Conservation (phyloP, 805 yeast species). For the Jamesozyma gamospora region DNA sequence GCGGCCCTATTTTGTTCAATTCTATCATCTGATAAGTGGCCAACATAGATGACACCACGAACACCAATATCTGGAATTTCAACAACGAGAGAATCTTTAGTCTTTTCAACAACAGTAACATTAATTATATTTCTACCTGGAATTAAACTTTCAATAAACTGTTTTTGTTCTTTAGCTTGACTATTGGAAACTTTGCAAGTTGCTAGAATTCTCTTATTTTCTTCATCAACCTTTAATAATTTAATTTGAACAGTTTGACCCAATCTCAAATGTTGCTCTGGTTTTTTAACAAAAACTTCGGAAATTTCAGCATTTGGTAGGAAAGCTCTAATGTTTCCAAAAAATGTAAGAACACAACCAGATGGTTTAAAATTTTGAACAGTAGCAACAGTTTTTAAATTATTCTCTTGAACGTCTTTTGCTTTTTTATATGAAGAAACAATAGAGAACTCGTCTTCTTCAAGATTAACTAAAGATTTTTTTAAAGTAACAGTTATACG, state of each 20-base stretch:
- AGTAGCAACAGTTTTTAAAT: slow-evolving; percentile 55
- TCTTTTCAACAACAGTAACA: slow-evolving; percentile 60
- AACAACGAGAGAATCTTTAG: slow-evolving; percentile 61
- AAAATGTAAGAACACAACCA: slow-evolving; percentile 81
- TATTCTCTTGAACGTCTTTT: slow-evolving; percentile 31
- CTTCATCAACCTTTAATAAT: slow-evolving; percentile 47
- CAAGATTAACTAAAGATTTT: slow-evolving; percentile 63
- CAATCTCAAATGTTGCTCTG: slow-evolving; percentile 64
- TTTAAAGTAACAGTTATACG: slow-evolving; percentile 62
- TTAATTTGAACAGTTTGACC: slow-evolving; percentile 80
- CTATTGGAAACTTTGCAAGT: slow-evolving; percentile 62
- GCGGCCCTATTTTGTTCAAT: slow-evolving; percentile 60
- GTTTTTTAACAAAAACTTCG: slow-evolving; percentile 71
- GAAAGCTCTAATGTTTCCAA: slow-evolving; percentile 67
- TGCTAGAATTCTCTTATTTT: slow-evolving; percentile 48
- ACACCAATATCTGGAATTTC: slow-evolving; percentile 43
- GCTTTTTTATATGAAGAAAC: slow-evolving; percentile 42
- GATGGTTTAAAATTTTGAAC: slow-evolving; percentile 58
- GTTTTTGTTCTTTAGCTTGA: slow-evolving; percentile 37
- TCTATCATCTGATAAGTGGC: slow-evolving; percentile 70
- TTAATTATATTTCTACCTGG: slow-evolving; percentile 55
- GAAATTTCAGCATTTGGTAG: slow-evolving; percentile 83
- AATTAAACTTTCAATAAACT: slow-evolving; percentile 37
- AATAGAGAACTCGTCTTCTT: slow-evolving; percentile 27
- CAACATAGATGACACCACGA: slow-evolving; percentile 62